Conservation (phyloP, 495 filamentous ascomycete genomes). For the Apiosordaria backusii region DNA sequence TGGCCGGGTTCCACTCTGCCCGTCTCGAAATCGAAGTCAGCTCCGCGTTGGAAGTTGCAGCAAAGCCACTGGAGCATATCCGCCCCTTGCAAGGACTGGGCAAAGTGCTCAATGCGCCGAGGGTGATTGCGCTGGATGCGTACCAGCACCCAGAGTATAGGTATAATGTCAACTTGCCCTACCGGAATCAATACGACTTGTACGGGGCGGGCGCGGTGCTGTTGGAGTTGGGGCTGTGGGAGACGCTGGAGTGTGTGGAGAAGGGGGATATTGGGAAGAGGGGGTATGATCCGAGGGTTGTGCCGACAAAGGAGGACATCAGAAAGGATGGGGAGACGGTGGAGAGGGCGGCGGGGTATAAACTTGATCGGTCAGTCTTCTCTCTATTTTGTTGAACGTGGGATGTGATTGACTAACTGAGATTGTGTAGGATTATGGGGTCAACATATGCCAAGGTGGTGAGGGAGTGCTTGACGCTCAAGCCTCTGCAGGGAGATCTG, state of each 20-base stretch:
- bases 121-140: conserved; percentile 8
- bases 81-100: background rate
- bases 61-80: conserved; percentile 13
- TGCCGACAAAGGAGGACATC: conserved; percentile 2
- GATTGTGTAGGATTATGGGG: conserved; percentile 11
- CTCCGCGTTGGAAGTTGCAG: background rate
- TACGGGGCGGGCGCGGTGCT: conserved; percentile 13
- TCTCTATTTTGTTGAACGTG: background rate
- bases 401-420: conserved; percentile 1
- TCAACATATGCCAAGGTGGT: conserved; percentile 15
- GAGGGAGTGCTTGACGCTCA: conserved; percentile 7
- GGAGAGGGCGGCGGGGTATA: conserved; percentile 5
- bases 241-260: conserved; percentile 12
- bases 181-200: conserved; percentile 7
- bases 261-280: conserved; percentile 9
- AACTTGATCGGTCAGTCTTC: conserved; percentile 14
- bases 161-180: background rate
- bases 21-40: background rate
- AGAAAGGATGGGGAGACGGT: conserved; percentile 13
- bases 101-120: conserved; percentile 5
- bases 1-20: conserved; percentile 15
- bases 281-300: conserved; percentile 2
- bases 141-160: conserved; percentile 15
- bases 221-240: conserved; percentile 19
- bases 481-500: conserved; percentile 4